phyloP scores from a whole-genome alignment of 495 filamentous ascomycete genomes.

The Aspergillus indologenus region DNA sequence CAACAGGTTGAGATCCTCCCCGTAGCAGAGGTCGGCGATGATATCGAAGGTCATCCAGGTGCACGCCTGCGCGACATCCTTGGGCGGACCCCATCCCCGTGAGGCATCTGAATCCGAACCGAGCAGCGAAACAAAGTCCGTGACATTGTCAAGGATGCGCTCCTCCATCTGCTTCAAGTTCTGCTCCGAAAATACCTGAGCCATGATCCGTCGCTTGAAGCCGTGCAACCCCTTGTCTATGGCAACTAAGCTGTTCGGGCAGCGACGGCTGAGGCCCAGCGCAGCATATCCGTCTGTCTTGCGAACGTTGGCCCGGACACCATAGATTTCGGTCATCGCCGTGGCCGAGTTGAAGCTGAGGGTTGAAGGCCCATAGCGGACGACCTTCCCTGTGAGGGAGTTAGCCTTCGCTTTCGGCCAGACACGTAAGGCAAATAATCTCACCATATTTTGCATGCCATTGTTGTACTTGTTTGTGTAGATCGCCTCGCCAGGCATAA shows the following conservation, averaged over 20 bases:
- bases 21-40: constrained; percentile 26
- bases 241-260: constrained; percentile 32
- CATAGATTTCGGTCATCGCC: constrained; percentile 15
- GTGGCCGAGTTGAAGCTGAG: constrained; percentile 16
- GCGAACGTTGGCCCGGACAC: constrained; percentile 16
- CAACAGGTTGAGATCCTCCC: constrained; percentile 22
- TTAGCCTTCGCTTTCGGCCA: background rate
- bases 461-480: constrained; percentile 10
- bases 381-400: constrained; percentile 13
- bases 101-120: background rate
- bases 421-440: background rate
- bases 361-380: constrained; percentile 14
- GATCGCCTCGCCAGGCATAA: constrained; percentile 22
- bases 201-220: constrained; percentile 35
- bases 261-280: constrained; percentile 14
- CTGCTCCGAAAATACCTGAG: constrained; percentile 36
- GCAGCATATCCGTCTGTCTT: constrained; percentile 15
- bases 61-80: constrained; percentile 11
- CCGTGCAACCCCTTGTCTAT: constrained; percentile 37
- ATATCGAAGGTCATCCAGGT: constrained; percentile 28
- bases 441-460: constrained; percentile 18
- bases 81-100: constrained; percentile 9
- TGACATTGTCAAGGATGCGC: constrained; percentile 11
- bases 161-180: constrained; percentile 32
- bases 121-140: background rate